Evolutionary conservation across 352 stramenopile species (phyloP), one percentile per base, ranked within the genome.

Genomic region (Phytophthora constricta): DNA sequence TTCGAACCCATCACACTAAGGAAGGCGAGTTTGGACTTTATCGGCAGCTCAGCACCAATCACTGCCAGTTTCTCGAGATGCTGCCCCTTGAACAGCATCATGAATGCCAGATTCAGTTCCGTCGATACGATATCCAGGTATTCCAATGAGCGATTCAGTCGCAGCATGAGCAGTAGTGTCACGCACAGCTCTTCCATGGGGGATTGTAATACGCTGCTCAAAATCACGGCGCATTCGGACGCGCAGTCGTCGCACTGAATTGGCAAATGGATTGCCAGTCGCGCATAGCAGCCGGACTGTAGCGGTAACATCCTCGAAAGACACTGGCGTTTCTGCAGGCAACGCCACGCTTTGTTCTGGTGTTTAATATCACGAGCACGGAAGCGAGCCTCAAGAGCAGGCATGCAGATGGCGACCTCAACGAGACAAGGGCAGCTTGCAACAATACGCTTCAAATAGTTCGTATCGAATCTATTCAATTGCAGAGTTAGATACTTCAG

Each of bases 401-500:
- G 43, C 2, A 43, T 63, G 19, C 23, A 55, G 2, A 63, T 27
- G 19, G 14, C 31, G 9, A 63, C 11, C 9, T 56, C 43, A 20
- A 1, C 20, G n/a, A 63, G 26, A 19, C 19, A 17, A 1, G 45
- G 56, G 10, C 56, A 63, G 28, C 20, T 46, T 4, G 28, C 55
- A 8, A 16, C 11, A 25, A 62, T 53, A 37, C 3, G 7, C 43
- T 52, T 13, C 41, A 54, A 26, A 20, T 42, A 9, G 19, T 0
- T 8, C 4, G 42, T 54, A 7, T 45, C 8, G 31, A 47, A 62
- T 3, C 4, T 23, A 16, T 25, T n/a, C 2, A 62, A 14, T 7
- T 46, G 27, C 22, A 62, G 22, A 4, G 42, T 47, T 3, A 62
- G 48, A 37, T 47, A 53, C 20, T 54, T n/a, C 20, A 62, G 42